phyloP scores from a whole-genome alignment of 1,284 basidiomycete species.

The Chondrostereum purpureum region DNA sequence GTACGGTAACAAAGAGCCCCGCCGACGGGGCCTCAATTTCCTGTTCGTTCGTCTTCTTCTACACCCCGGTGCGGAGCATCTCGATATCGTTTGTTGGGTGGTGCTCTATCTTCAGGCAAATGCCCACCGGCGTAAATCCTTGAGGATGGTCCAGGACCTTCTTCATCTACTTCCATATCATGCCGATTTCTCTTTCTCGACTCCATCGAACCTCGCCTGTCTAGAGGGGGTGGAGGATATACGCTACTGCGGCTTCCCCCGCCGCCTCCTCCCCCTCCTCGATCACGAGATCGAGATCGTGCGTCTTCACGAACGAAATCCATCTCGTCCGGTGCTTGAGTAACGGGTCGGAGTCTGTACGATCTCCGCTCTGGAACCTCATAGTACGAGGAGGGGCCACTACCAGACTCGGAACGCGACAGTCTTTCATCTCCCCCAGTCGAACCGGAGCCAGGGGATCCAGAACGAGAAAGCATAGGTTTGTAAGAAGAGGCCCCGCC shows the following conservation, averaged over 20 bases:
- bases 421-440: constrained; percentile 37
- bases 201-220: constrained; percentile 23
- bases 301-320: constrained; percentile 46
- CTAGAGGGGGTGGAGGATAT: constrained; percentile 5
- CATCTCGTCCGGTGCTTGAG: constrained; percentile 36
- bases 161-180: constrained; percentile 52
- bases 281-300: constrained; percentile 28
- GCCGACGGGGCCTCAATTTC: neutral
- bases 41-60: constrained; percentile 40
- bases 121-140: constrained; percentile 21
- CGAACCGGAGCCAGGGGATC: constrained; percentile 39
- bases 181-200: constrained; percentile 51
- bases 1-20: too few relatives aligned
- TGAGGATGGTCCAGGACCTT: constrained; percentile 22
- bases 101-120: constrained; percentile 38
- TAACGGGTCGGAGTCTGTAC: constrained; percentile 39
- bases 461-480: constrained; percentile 44
- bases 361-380: constrained; percentile 36
- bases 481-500: constrained; percentile 26
- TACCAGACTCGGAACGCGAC: constrained; percentile 42
- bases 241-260: constrained; percentile 15
- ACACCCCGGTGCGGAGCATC: constrained; percentile 34
- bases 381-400: constrained; percentile 39
- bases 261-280: constrained; percentile 15
- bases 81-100: constrained; percentile 46